phyloP scores from a whole-genome alignment of 1,284 basidiomycete genomes.

The Malassezia cuniculi region DNA sequence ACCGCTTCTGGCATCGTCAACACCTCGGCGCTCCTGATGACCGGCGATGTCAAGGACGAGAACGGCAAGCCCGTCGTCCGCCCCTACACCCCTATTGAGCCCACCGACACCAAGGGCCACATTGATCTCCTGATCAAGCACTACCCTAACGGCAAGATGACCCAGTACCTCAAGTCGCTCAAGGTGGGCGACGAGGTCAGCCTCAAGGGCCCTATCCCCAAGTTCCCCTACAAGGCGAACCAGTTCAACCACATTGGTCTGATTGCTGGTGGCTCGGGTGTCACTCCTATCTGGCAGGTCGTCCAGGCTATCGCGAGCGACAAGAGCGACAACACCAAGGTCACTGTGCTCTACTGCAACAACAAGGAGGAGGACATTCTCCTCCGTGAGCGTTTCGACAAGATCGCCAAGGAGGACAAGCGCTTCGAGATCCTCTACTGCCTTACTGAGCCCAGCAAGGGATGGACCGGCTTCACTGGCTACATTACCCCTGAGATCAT shows the following conservation, averaged over 20 bases:
- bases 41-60: slow-evolving; percentile 51
- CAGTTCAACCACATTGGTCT: slow-evolving; percentile 60
- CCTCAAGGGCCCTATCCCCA: slow-evolving; percentile 57
- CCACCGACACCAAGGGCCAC: slow-evolving; percentile 31
- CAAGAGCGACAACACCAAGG: slow-evolving; percentile 82
- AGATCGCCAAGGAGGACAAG: slow-evolving; percentile 33
- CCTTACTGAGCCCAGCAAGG: slow-evolving; percentile 61
- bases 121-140: slow-evolving; percentile 65
- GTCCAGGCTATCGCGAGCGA: slow-evolving; percentile 45
- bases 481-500: slow-evolving; percentile 60
- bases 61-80: slow-evolving; percentile 81
- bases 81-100: slow-evolving; percentile 46
- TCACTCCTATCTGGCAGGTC: slow-evolving; percentile 47
- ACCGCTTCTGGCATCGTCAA: slow-evolving; percentile 66
- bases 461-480: slow-evolving; percentile 51
- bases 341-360: slow-evolving; percentile 82
- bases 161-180: slow-evolving; percentile 47
- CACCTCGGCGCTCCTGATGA: slow-evolving; percentile 51
- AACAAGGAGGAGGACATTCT: slow-evolving; percentile 81
- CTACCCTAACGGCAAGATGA: slow-evolving; percentile 45
- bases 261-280: slow-evolving; percentile 78
- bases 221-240: slow-evolving; percentile 43
- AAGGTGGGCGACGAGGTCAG: slow-evolving; percentile 69
- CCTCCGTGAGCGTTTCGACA: slow-evolving; percentile 66
- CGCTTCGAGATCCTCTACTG: slow-evolving; percentile 71